Conservation (phyloP, 768 basidiomycete genomes). For the Termitomyces sp. region DNA sequence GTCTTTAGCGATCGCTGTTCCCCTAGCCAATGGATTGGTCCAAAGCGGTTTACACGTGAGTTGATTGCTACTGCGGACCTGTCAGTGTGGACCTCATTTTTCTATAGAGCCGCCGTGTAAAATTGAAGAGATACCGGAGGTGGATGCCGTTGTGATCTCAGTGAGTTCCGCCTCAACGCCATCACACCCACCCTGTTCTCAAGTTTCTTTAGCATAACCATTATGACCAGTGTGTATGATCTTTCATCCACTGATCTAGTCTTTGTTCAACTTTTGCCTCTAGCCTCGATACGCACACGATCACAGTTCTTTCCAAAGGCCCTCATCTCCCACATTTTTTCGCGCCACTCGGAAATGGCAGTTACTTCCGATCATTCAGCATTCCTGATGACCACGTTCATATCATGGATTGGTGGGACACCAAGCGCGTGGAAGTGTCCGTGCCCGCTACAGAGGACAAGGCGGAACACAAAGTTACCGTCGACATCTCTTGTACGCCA, state of each 20-base stretch:
- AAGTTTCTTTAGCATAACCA: conserved; percentile 39
- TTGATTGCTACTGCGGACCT: neutral
- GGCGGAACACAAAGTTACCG: conserved; percentile 14
- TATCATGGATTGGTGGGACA: conserved; percentile 67
- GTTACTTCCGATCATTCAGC: conserved; percentile 36
- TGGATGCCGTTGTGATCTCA: conserved; percentile 63
- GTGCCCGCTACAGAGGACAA: conserved; percentile 8
- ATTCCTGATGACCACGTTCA: conserved; percentile 38
- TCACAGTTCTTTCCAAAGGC: conserved; percentile 31
- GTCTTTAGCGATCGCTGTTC: conserved; percentile 52
- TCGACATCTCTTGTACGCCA: conserved; percentile 58
- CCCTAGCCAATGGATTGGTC: conserved; percentile 41
- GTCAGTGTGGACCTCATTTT: neutral
- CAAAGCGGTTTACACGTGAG: conserved; percentile 46
- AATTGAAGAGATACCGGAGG: conserved; percentile 53
- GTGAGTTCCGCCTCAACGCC: conserved; percentile 26
- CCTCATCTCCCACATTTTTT: conserved; percentile 47
- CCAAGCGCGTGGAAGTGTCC: conserved; percentile 33
- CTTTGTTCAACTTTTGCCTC: neutral
- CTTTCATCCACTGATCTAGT: neutral
- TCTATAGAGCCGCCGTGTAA: conserved; percentile 41
- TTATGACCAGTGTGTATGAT: conserved; percentile 42
- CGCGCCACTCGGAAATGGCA: conserved; percentile 51
- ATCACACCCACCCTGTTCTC: neutral
- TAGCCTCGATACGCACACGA: conserved; percentile 44